A percentile compares a stretch with the other conserved stretches of the same genome.
Evolutionary conservation across 495 filamentous ascomycete species (phyloP).

Genomic region (Friedmanniomyces simplex): DNA sequence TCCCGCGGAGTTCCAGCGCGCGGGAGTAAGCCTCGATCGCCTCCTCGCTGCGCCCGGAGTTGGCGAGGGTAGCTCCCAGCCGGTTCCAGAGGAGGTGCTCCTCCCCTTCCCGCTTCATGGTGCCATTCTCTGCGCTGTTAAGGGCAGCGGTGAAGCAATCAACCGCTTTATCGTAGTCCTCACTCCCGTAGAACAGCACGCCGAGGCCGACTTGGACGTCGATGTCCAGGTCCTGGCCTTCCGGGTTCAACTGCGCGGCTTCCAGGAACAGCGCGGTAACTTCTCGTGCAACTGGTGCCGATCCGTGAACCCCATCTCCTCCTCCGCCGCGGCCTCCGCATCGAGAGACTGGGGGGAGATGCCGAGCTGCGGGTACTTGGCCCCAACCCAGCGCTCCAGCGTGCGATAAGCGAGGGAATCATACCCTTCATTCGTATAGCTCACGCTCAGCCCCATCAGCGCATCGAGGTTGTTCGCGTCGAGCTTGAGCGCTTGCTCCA

Average conservation of each 20-base stretch:
- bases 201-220: slow-evolving; percentile 97
- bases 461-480: slow-evolving; percentile 79
- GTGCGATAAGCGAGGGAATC: slow-evolving; percentile 94
- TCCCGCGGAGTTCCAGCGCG: slow-evolving; percentile 75
- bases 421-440: slow-evolving; percentile 99
- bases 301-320: slow-evolving; percentile 82
- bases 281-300: slow-evolving; percentile 77
- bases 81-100: slow-evolving; percentile 96
- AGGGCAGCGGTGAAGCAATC: slow-evolving; percentile 94
- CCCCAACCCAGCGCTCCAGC: slow-evolving; percentile 87
- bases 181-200: slow-evolving; percentile 93
- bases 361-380: slow-evolving; percentile 77
- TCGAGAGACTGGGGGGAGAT: slow-evolving; percentile 23
- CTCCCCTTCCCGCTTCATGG: slow-evolving; percentile 61
- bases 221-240: slow-evolving; percentile 84
- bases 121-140: slow-evolving; percentile 66
- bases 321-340: slow-evolving; percentile 34
- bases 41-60: slow-evolving; percentile 84
- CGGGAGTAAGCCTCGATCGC: slow-evolving; percentile 94
- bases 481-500: slow-evolving; percentile 82
- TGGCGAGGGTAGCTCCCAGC: slow-evolving; percentile 90
- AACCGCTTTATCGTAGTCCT: slow-evolving; percentile 96
- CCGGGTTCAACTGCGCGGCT: slow-evolving; percentile 82
- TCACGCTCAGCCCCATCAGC: slow-evolving; percentile 89
- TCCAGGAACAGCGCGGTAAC: slow-evolving; percentile 84